Evolutionary conservation across 2,329 filamentous ascomycete genomes (phyloP), one percentile per base, ranked within the genome.

Genomic region (Gremmenia infestans): DNA sequence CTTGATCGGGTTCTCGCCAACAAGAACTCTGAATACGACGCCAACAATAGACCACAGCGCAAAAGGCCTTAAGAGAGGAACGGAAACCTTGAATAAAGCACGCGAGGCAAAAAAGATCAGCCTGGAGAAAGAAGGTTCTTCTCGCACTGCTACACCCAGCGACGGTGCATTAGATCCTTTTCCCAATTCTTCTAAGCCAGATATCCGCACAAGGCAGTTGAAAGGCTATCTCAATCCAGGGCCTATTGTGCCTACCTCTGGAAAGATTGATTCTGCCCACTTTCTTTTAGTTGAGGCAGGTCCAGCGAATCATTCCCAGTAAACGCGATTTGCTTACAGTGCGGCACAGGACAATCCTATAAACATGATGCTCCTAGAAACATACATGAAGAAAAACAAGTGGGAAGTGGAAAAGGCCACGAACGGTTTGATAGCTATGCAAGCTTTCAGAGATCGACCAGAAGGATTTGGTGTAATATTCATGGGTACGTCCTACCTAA

Each of bases 391-490:
- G 46, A 68, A 67, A 42, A 59, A 63, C 3, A 59, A 63, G 2
- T 64, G 59, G 50, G 66, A 70, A n/a, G 69, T 70, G 14, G 69
- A 71, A 43, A 69, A 67, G 2, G 76, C 76, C 3, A 63, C 60
- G 11, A 73, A 80, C 57, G 78, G 78, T 9, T 69, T 73, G 2
- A 68, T 77, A 62, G 78, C 77, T 2, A 67, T 79, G 5, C 64
- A 77, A 25, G 65, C 68, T 11, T 78, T 76, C 58, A 69, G 74
- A 53, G 58, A 52, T 52, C 63, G 12, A 58, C 66, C 65, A 2
- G 64, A 68, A 14, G 59, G 66, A 0, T 73, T 72, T 39, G 71
- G 72, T 47, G 70, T 78, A 35, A 71, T 80, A 6, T 71, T 80
- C 23, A 80, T 80, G 76, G 78, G 72, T 71, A 65, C 59, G 60